Evolutionary conservation across 1,139 yeast genomes (phyloP), one percentile per base, ranked within the genome.

Genomic region (Debaryomyces sp.): DNA sequence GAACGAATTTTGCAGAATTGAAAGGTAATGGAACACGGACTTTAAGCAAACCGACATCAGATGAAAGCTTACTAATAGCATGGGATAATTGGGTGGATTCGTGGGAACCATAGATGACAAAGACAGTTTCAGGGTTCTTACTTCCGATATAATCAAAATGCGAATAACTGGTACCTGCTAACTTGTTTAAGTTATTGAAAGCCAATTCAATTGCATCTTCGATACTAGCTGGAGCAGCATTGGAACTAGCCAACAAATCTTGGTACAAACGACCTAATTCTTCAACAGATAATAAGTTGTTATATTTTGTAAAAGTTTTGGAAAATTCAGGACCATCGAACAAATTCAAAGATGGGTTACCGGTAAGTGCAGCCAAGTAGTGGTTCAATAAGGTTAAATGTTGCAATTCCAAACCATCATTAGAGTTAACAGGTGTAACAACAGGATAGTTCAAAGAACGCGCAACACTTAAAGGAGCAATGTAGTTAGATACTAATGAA

Each of bases 1-100:
- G 64, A 45, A 80, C 72, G 63, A 91, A 89, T 56, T 81, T 81
- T 37, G 74, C 75, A 39, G 80, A 75, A 57, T 83, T 83, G 64
- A 91, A 87, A 47, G 96, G 94, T 48, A 87, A 72, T 50, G 96
- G 95, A 45, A 89, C 81, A 66, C 97, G 82, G 46, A 87, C 82
- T 51, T 85, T 78, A 50, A 92, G 67, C 45, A 86, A 79, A 52
- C 95, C 97, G 43, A 82, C 75, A 24, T 71, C 72, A 10, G 68
- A 56, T 17, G 62, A 55, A 23, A 75, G 63, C 30, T 66, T 66
- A 32, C 62, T 55, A 46, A 85, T 70, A 32, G 80, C 73, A 41
- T 72, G 68, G 39, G 78, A 59, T 38, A 89, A 77, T 53, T 83
- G 70, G 43, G 81, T 75, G 15, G 86, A 70, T 62, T 86, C 94